Conservation (phyloP, 768 basidiomycete genomes). For the Lactifluus volemus region DNA sequence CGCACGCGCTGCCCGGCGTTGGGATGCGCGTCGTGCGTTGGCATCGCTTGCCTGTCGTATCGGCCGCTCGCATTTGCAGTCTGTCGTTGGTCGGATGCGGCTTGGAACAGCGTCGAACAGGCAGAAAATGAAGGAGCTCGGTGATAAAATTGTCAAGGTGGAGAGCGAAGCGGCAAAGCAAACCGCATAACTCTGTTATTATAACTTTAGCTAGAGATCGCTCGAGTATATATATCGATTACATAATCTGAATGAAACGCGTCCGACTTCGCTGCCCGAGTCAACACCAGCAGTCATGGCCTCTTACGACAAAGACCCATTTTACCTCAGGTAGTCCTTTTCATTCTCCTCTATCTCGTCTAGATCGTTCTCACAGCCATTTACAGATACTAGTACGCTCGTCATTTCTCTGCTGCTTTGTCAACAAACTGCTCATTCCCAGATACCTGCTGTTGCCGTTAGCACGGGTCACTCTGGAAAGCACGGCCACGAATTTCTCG, state of each 20-base stretch:
- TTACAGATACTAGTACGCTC: constrained; percentile 41
- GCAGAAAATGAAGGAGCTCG: constrained; percentile 31
- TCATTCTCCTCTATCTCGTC: not conserved
- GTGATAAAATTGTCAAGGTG: constrained; percentile 22
- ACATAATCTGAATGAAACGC: constrained; percentile 1
- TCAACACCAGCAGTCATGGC: constrained; percentile 3
- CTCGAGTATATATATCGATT: not conserved
- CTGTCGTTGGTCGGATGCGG: constrained; percentile 28
- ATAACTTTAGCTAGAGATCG: no score
- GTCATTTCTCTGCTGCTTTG: not conserved
- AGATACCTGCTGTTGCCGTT: not conserved
- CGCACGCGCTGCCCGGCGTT: constrained; percentile 75
- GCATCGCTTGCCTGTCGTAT: constrained; percentile 53
- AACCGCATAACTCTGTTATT: no score
- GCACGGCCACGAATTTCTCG: constrained; percentile 95
- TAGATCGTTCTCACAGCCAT: not conserved
- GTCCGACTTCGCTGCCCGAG: not conserved
- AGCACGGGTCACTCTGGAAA: constrained; percentile 98
- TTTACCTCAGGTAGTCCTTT: constrained; percentile 16
- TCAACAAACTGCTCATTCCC: not conserved
- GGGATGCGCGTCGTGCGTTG: constrained; percentile 78
- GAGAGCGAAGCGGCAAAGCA: constrained; percentile 23
- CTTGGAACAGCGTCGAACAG: constrained; percentile 26
- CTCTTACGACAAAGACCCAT: constrained; percentile 20
- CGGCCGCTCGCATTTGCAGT: constrained; percentile 33